Evolutionary conservation across 2,329 filamentous ascomycete genomes (phyloP), one percentile per base, ranked within the genome.

Genomic region (Aspergillus phoenicis): DNA sequence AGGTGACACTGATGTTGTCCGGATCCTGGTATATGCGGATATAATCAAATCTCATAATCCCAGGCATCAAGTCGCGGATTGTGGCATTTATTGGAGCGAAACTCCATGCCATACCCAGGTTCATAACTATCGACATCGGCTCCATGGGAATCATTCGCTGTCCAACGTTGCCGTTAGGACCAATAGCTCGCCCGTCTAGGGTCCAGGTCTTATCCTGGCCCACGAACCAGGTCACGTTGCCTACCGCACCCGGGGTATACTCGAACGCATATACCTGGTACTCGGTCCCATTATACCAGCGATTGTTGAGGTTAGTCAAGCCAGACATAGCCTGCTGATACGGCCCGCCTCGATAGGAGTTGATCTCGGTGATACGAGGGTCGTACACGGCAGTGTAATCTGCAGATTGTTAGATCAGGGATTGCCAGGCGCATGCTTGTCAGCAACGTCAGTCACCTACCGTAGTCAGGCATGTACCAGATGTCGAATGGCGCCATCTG

Each of bases 401-500:
- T 64, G n/a, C 41, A 28, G 5, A 6, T 39, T 36, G 33, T 62
- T 38, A 51, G 36, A 20, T 24, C 30, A 24, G 10, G 15, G 7
- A 2, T 13, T 7, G 4, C 24, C 0, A 24, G 30, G 11, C n/a
- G 8, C 4, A 1, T 41, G 10, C 2, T 3, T 24, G 8, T 8
- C 20, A 13, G 28, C 47, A 24, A 3, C 33, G 24, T 15, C 26
- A 33, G 15, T 8, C 8, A 65, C 73, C 57, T 66, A 82, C 80
- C 77, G 64, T 84, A 84, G 68, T 89, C 82, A 8, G 88, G 87
- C 75, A 86, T 84, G 69, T 89, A 91, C 81, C 85, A 89, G 49
- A 88, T 80, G 69, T 91, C 89, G 66, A 90, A 91, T 2, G 88
- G 89, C 1, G 88, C 89, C 60, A 87, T 81, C 68, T 90, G 87